Percentiles rank a stretch among this genome's conserved stretches.
phyloP scores from a whole-genome alignment of 805 yeast genomes.

The Torulaspora gathmanii region DNA sequence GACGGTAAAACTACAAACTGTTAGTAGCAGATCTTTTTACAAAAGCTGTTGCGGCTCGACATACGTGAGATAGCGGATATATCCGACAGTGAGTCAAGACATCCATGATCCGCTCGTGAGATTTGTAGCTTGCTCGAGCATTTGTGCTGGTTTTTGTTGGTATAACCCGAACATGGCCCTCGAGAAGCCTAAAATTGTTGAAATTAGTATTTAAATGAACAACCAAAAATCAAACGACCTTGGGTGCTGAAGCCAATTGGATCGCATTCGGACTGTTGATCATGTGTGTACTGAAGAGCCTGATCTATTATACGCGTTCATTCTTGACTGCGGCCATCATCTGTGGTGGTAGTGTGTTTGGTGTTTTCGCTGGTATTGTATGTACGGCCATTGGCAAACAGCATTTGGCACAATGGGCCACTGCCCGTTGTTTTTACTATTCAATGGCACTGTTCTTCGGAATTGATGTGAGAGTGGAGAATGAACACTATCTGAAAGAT shows the following conservation, averaged over 20 bases:
- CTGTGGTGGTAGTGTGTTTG: slow-evolving; percentile 62
- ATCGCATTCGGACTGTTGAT: neutral
- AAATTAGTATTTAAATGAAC: neutral
- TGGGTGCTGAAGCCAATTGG: neutral
- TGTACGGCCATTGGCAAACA: slow-evolving; percentile 67
- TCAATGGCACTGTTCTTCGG: slow-evolving; percentile 61
- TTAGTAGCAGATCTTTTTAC: slow-evolving; percentile 1
- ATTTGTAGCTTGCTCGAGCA: slow-evolving; percentile 2
- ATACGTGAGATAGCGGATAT: slow-evolving; percentile 25
- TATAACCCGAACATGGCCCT: slow-evolving; percentile 2
- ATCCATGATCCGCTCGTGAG: slow-evolving; percentile 21
- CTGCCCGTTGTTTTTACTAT: slow-evolving; percentile 75
- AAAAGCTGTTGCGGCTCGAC: slow-evolving; percentile 1
- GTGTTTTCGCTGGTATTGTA: slow-evolving; percentile 68
- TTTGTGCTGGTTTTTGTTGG: slow-evolving; percentile 5
- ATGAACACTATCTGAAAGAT: slow-evolving; percentile 53
- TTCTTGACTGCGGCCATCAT: slow-evolving; percentile 50
- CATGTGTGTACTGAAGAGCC: slow-evolving; percentile 19
- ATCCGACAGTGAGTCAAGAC: slow-evolving; percentile 30
- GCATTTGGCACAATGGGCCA: slow-evolving; percentile 80
- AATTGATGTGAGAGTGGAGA: slow-evolving; percentile 61
- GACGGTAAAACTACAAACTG: slow-evolving; percentile 19
- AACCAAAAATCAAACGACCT: neutral
- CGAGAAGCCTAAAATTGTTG: slow-evolving; percentile 4
- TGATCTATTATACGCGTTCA: slow-evolving; percentile 55